Conservation (phyloP, 345 rosid genomes). For the Corchorus olitorius region DNA sequence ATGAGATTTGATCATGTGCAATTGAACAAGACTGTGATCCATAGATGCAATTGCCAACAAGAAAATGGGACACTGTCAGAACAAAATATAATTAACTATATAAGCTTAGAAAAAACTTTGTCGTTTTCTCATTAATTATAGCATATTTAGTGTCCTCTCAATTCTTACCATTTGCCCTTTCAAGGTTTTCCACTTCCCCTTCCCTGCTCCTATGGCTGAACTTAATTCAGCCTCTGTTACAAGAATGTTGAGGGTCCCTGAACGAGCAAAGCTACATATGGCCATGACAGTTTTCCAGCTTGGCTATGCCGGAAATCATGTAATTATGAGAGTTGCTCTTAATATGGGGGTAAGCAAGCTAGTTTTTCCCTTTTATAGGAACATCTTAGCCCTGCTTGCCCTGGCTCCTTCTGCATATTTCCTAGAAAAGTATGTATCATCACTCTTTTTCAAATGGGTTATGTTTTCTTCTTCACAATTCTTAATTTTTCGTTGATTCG, state of each 20-base stretch:
- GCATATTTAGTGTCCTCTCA: background rate
- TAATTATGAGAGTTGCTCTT: conserved; percentile 62
- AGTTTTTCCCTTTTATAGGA: conserved; percentile 69
- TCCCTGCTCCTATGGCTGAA: conserved; percentile 26
- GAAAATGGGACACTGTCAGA: background rate
- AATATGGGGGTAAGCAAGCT: conserved; percentile 78
- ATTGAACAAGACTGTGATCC: background rate
- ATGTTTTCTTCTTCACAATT: background rate
- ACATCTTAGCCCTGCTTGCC: conserved; percentile 56
- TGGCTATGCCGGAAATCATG: conserved; percentile 70
- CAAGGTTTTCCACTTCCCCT: conserved; percentile 4
- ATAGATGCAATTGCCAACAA: conserved; percentile 5
- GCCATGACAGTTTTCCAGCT: conserved; percentile 66
- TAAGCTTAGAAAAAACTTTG: background rate
- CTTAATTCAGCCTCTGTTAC: conserved; percentile 16
- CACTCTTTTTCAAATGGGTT: too few species aligned
- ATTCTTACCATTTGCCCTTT: conserved; percentile 7
- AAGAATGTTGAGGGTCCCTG: conserved; percentile 35
- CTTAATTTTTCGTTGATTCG: conserved; percentile 5
- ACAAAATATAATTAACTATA: background rate
- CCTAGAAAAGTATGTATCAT: conserved; percentile 53
- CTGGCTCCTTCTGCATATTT: conserved; percentile 65
- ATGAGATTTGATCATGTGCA: conserved; percentile 6
- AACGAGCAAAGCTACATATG: conserved; percentile 55
- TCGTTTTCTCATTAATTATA: background rate